Base-by-base conservation (phyloP, 2,329 filamentous ascomycete species). In the Pseudopyricularia cyperi region DNA sequence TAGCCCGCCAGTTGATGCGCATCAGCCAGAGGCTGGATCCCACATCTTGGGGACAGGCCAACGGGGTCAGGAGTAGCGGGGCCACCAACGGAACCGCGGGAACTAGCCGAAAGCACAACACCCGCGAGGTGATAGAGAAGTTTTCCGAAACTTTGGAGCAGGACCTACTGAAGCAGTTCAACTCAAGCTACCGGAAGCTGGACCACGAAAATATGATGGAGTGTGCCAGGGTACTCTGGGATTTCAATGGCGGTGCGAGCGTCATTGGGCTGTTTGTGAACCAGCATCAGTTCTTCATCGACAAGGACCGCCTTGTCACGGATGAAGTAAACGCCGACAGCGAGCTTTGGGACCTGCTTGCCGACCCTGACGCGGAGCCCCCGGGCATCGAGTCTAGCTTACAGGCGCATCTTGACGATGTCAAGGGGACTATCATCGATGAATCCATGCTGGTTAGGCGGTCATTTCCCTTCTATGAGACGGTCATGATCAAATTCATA, bases 141-240 rank as follows among this genome's bases (percentile, higher is more conserved):
- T 98, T 97, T 66, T 87, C 90, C 26, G 93, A 98, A 66, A 90
- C 87, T 1, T 70, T 98, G 54, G 93, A 98, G 67, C 95, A 97
- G 64, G 93, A 98, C 63, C 73, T 98, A 37, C 71, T 98, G 55
- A 89, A 90, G 65, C 91, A 96, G 62, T 98, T 98, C 68, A 94
- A 98, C 72, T 89, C 94, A 63, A 96, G 91, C 71, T 97, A 97
- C 66, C 79, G 90, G 57, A 83, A 86, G 59, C 89, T 95, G 61
- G 95, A 97, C 68, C 96, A 95, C 62, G 89, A 96, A 58, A 90
- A 94, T 61, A 98, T 98, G 94, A 85, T 88, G 70, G 93, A 97
- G 65, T 98, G 93, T 65, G 88, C 94, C 52, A 87, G 87, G 61
- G 93, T 96, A 42, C 73, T 98, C 56, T 79, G 93, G 64, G 93